Evolutionary conservation across 257 asterid genomes (phyloP), one percentile per base, ranked within the genome.

Genomic region (Fraxinus anomala): DNA sequence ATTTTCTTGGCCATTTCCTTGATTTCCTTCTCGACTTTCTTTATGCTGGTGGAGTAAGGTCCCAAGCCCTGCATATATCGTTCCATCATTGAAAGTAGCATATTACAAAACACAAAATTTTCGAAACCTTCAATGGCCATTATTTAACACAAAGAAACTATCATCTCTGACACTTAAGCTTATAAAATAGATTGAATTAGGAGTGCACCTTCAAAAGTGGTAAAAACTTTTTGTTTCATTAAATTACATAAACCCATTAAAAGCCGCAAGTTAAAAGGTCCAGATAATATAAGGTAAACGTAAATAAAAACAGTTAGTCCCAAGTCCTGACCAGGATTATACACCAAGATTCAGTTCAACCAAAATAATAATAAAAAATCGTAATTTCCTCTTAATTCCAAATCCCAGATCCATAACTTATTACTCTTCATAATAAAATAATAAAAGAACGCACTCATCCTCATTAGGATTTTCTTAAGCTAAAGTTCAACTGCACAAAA

Each of bases 1-100:
- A 94, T 94, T 89, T 92, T 91, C 85, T 94, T 92, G 0, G 97
- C 96, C 98, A 87, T 91, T 28, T 92, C 98, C 86, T 94, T 94
- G 70, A 92, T 92, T 78, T 94, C 98, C 85, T 94, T 94, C 90
- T 92, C 97, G 5, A 78, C 87, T 79, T 89, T 89, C 92, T 94
- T 94, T 84, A 92, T 94, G 91, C 96, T 86, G 5, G 82, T 87
- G 0, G 96, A 91, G 79, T 94, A 94, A 73, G 98, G 97, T 77
- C 98, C 98, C 85, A 91, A 80, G 1, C 97, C 98, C 98, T 94
- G 90, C 73, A 82, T 9, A 79, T 12, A 79, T 47, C 71, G 79
- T 72, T 33, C 19, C 49, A 71, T 34, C 72, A 54, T 44, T 33
- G 40, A 24, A 61, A 17, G 65, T 0, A 40, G 31, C 4, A 39